Percentiles rank a stretch among this genome's conserved stretches.
Conservation (phyloP, 768 basidiomycete genomes). For the Naematelia aurantialba region DNA sequence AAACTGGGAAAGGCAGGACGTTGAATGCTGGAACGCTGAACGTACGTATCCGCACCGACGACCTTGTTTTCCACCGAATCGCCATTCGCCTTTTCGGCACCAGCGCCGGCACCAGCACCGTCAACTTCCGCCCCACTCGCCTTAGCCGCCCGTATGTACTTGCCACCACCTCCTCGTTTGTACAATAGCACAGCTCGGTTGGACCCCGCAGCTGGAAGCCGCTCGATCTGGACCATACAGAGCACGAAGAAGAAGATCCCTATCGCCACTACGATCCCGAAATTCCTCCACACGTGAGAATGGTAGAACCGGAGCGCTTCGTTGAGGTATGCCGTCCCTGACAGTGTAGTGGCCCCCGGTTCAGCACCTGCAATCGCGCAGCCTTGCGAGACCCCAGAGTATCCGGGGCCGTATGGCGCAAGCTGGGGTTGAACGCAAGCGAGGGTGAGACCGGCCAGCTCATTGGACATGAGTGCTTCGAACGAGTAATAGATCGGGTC, state of each 20-base stretch:
- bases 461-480: conserved; percentile 37
- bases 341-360: conserved; percentile 27
- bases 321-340: conserved; percentile 23
- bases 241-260: conserved; percentile 43
- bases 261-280: conserved; percentile 31
- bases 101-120: not conserved
- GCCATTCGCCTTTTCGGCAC: conserved; percentile 1
- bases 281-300: conserved; percentile 38
- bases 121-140: conserved; percentile 26
- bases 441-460: conserved; percentile 28
- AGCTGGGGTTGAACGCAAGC: conserved; percentile 32
- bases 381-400: conserved; percentile 19
- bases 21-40: too few species aligned
- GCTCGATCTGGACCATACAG: conserved; percentile 43
- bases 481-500: conserved; percentile 46
- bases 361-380: conserved; percentile 36
- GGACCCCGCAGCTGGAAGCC: conserved; percentile 36
- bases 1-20: too few species aligned
- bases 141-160: conserved; percentile 42
- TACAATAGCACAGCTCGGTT: conserved; percentile 39
- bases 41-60: conserved; percentile 28
- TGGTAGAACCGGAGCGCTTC: conserved; percentile 20
- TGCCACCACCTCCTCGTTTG: conserved; percentile 37
- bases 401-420: conserved; percentile 28
- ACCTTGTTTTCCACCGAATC: conserved; percentile 12